phyloP scores from a whole-genome alignment of 2,329 filamentous ascomycete species.

The Alternaria sp. region DNA sequence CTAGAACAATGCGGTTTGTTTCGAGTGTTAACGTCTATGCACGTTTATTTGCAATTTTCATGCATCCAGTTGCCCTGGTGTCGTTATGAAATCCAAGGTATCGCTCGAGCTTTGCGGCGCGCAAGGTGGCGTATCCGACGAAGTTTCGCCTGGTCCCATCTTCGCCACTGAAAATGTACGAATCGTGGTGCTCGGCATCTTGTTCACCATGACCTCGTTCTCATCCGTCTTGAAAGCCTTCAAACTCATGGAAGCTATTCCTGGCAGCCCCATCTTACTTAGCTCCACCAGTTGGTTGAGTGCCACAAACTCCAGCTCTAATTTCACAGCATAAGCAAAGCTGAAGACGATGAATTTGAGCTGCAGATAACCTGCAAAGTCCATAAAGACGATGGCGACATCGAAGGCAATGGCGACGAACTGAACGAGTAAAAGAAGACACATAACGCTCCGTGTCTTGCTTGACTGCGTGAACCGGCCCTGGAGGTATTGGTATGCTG shows the following conservation, averaged over 20 bases:
- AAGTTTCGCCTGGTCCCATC: not conserved
- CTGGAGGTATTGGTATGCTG: conserved; percentile 53
- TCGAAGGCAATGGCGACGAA: conserved; percentile 19
- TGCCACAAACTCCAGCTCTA: conserved; percentile 62
- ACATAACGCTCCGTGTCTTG: conserved; percentile 13
- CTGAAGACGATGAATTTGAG: conserved; percentile 36
- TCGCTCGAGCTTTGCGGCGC: not conserved
- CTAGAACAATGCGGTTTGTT: not conserved
- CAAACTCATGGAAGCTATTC: not conserved
- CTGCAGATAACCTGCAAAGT: conserved; percentile 12
- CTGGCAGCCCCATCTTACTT: conserved; percentile 4
- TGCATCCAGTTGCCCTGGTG: not conserved
- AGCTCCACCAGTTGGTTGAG: conserved; percentile 47
- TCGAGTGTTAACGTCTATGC: not conserved
- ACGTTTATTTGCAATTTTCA: not conserved
- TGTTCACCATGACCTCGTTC: not conserved
- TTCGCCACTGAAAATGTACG: not conserved
- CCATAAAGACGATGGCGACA: conserved; percentile 15
- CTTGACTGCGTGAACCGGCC: conserved; percentile 32
- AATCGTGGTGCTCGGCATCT: not conserved
- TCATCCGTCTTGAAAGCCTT: not conserved
- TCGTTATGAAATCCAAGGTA: not conserved
- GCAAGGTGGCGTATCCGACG: not conserved
- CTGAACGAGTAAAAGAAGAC: conserved; percentile 19
- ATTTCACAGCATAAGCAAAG: conserved; percentile 53